Base-by-base conservation (phyloP, 202 grass and related monocot species). In the Schoenoplectus triqueter region DNA sequence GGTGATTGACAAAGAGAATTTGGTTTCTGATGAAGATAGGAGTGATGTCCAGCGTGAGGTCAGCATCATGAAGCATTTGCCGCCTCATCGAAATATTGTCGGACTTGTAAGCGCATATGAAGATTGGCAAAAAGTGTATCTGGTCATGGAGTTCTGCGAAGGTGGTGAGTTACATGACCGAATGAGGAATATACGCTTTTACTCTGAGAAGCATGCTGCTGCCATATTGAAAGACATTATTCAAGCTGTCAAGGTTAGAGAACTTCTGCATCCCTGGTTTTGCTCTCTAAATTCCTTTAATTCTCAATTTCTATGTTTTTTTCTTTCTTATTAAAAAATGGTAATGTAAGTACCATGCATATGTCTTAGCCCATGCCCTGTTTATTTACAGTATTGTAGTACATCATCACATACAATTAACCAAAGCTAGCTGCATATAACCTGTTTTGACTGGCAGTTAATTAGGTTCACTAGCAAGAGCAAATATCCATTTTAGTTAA, bases 121-220 rank as follows among this genome's bases (percentile, higher is more conserved):
- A 7, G 80, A 65, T 19, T 0, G 45, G 1, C 13, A 66, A 2
- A 66, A 48, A 42, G 41, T 82, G 2, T 65, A 82, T 31, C 5
- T 82, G 1, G 18, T 67, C 21, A 82, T 82, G 80, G 80, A 82
- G 7, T 21, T 82, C 3, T 82, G 80, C 22, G n/a, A 82, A 13
- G 59, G 80, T 8, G 61, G 62, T 1, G 59, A 82, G 21, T 42
- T 82, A 10, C 21, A 31, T 1, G 18, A 49, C 0, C n/a, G 6
- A 22, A 67, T 82, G 7, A 2, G 13, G 0, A 22, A 45, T 8
- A 20, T 64, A 5, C 2, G 2, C 2, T 10, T 50, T 19, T 82
- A 49, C 18, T 2, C 6, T 6, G 80, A 82, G 42, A 11, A 5
- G 15, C n/a, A 17, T 46, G 80, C 63, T 0, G 60, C 56, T 11